Evolutionary conservation across 352 stramenopile species (phyloP).

Genomic region (Peronospora destructor): DNA sequence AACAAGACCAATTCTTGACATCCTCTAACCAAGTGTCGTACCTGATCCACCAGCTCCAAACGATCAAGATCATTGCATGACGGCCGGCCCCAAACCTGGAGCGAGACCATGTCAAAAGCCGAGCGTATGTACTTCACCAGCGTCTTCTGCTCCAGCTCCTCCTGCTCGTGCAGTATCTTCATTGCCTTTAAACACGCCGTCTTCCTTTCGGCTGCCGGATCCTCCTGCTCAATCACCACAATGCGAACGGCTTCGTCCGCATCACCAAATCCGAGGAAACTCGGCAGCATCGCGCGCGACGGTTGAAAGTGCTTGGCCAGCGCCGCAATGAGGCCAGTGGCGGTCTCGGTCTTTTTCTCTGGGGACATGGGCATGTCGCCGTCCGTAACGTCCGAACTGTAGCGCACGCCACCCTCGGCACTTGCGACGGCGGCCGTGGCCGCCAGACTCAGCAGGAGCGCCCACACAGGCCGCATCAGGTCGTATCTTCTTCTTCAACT

Average conservation of each 20-base stretch:
- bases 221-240: conserved; percentile 29
- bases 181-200: conserved; percentile 39
- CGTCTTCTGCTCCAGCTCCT: conserved; percentile 31
- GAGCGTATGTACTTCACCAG: conserved; percentile 37
- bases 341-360: conserved; percentile 3
- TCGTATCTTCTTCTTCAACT: background rate
- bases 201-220: conserved; percentile 20
- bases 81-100: conserved; percentile 36
- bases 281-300: conserved; percentile 36
- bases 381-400: conserved; percentile 2
- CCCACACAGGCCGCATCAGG: conserved; percentile 13
- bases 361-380: conserved; percentile 6
- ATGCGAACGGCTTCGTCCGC: conserved; percentile 20
- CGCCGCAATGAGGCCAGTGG: conserved; percentile 20
- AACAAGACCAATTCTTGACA: too few relatives aligned
- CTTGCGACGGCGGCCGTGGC: conserved; percentile 15
- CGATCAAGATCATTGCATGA: conserved; percentile 46
- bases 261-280: conserved; percentile 27
- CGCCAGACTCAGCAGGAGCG: conserved; percentile 17
- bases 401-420: conserved; percentile 11
- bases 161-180: conserved; percentile 38
- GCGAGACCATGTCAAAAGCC: conserved; percentile 34
- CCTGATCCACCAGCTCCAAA: conserved; percentile 28
- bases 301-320: conserved; percentile 35
- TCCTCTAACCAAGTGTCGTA: conserved; percentile 7